Evolutionary conservation across 192 early-diverging fungal genomes (phyloP).

Genomic region (Entomortierella parvispora): DNA sequence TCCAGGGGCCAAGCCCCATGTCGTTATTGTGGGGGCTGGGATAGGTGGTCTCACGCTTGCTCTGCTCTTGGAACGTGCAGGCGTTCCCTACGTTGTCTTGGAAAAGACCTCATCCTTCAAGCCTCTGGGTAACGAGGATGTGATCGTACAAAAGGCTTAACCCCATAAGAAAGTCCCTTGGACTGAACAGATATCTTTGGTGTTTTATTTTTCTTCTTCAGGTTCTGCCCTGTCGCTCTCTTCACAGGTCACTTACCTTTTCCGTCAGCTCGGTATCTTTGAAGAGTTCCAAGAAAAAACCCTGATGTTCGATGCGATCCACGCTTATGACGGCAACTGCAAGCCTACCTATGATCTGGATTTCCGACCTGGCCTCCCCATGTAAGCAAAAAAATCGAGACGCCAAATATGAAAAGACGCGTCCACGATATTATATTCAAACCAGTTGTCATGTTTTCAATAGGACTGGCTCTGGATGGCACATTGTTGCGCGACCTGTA

Average conservation of each 20-base stretch:
- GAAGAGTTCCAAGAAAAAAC: no score
- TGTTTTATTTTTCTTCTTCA: not conserved
- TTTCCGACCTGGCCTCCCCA: no score
- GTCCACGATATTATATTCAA: no score
- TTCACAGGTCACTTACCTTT: not conserved
- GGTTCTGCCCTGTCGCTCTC: slow-evolving; percentile 6
- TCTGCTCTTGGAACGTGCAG: slow-evolving; percentile 7
- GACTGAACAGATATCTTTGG: not conserved
- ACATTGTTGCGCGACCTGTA: not conserved
- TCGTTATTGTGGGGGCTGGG: slow-evolving; percentile 31
- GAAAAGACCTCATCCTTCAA: slow-evolving; percentile 10
- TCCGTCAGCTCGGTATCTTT: slow-evolving; percentile 7
- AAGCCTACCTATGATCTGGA: no score
- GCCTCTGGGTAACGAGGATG: slow-evolving; percentile 15
- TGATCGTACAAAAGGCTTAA: no score
- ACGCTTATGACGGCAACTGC: no score
- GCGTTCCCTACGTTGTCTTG: slow-evolving; percentile 19
- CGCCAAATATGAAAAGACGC: no score
- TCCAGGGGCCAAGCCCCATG: not conserved
- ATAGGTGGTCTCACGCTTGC: slow-evolving; percentile 20
- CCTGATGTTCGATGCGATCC: no score
- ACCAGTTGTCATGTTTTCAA: no score
- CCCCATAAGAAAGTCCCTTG: not conserved
- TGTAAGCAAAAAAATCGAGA: no score
- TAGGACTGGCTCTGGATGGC: not conserved